Percentiles rank a stretch among this genome's conserved stretches.
Evolutionary conservation across 2,329 filamentous ascomycete genomes (phyloP).

Genomic region (Scedosporium apiospermum): DNA sequence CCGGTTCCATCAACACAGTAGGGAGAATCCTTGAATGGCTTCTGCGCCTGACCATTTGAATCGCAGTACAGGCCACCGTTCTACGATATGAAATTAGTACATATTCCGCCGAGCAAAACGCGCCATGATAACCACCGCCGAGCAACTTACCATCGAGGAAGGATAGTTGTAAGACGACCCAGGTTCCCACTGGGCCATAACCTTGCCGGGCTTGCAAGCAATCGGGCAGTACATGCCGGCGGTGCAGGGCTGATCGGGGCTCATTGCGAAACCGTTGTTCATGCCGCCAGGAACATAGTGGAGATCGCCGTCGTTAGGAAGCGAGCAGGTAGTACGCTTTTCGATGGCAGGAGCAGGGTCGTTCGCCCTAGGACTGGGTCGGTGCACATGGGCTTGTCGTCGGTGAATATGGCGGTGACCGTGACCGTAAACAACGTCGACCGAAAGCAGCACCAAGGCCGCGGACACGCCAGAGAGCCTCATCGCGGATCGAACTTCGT

Average conservation of each 20-base stretch:
- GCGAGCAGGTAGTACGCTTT: slow-evolving; percentile 51
- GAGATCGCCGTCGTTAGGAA: slow-evolving; percentile 58
- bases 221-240: slow-evolving; percentile 65
- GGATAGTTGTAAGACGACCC: slow-evolving; percentile 60
- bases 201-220: slow-evolving; percentile 65
- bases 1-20: slow-evolving; percentile 65
- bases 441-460: slow-evolving; percentile 36
- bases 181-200: slow-evolving; percentile 73
- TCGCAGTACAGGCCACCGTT: slow-evolving; percentile 69
- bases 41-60: slow-evolving; percentile 51
- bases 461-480: slow-evolving; percentile 39
- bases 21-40: slow-evolving; percentile 58
- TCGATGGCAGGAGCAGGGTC: slow-evolving; percentile 22
- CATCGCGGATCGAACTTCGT: slow-evolving; percentile 20
- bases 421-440: slow-evolving; percentile 12
- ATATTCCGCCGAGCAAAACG: slow-evolving; percentile 1
- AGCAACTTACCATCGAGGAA: slow-evolving; percentile 51
- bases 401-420: slow-evolving; percentile 30
- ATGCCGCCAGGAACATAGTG: slow-evolving; percentile 50
- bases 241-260: slow-evolving; percentile 60
- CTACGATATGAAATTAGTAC: slow-evolving; percentile 9
- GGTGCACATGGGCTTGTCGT: slow-evolving; percentile 23
- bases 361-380: slow-evolving; percentile 15
- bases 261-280: slow-evolving; percentile 75
- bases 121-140: slow-evolving; percentile 8